Evolutionary conservation across 1,284 basidiomycete species (phyloP).

Genomic region (Ceratobasidium sp.): DNA sequence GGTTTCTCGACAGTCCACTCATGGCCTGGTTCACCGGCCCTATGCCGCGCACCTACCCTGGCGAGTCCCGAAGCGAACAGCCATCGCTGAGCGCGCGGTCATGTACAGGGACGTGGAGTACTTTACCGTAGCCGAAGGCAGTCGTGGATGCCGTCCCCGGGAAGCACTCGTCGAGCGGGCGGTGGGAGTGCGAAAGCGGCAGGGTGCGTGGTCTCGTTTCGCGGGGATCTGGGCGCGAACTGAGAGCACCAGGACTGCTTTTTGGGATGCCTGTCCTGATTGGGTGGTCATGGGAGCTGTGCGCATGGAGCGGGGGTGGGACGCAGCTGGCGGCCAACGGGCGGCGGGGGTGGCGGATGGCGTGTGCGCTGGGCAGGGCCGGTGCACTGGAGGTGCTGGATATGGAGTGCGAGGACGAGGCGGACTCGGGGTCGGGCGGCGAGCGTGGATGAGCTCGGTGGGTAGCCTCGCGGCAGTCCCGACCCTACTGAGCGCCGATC

Average conservation of each 20-base stretch:
- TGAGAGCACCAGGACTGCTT: conserved; percentile 38
- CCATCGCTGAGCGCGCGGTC: conserved; percentile 51
- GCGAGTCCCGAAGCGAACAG: conserved; percentile 60
- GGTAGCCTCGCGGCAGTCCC: conserved; percentile 42
- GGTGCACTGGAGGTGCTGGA: conserved; percentile 76
- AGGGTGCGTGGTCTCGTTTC: conserved; percentile 42
- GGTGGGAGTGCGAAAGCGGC: conserved; percentile 33
- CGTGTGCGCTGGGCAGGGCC: conserved; percentile 69
- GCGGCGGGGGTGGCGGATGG: conserved; percentile 70
- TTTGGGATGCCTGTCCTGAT: conserved; percentile 39
- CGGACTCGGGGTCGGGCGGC: conserved; percentile 45
- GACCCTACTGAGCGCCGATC: conserved; percentile 41
- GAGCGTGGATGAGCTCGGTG: conserved; percentile 19
- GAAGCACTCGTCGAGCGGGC: conserved; percentile 40
- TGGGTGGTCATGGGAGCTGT: conserved; percentile 53
- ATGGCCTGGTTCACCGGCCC: conserved; percentile 78
- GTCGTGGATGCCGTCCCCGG: conserved; percentile 53
- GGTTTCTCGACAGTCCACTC: conserved; percentile 69
- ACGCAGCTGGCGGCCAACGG: conserved; percentile 75
- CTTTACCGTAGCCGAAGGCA: conserved; percentile 52
- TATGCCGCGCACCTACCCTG: conserved; percentile 63
- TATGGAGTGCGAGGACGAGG: conserved; percentile 67
- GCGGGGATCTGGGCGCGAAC: conserved; percentile 42
- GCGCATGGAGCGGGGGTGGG: conserved; percentile 59
- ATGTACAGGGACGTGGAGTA: conserved; percentile 37